Percentiles rank a stretch among this genome's conserved stretches.
These are phyloP conservation scores for Umbelopsis vinacea DNA, from an alignment of 192 early-diverging fungal genomes.

Conservation along the genomic window DNA sequence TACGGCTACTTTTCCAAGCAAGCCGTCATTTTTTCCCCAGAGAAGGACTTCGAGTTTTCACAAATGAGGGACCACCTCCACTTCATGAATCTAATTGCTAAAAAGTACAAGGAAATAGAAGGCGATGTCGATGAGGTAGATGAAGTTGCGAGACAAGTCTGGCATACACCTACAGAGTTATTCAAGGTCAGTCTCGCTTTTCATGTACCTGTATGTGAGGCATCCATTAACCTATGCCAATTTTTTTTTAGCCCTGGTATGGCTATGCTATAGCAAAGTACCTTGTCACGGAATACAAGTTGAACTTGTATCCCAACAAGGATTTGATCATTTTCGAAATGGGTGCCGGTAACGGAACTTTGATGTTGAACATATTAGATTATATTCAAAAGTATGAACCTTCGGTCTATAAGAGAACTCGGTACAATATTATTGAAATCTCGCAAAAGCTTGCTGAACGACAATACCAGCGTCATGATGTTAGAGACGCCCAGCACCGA, in stretches of 20 bases:
- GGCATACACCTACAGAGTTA: constrained; percentile 98
- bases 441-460: constrained; percentile 77
- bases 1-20: constrained; percentile 99
- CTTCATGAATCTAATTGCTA: constrained; percentile 73
- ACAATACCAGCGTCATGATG: constrained; percentile 60
- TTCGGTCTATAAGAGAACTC: constrained; percentile 74
- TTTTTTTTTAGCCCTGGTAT: constrained; percentile 85
- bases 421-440: constrained; percentile 95
- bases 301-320: constrained; percentile 57
- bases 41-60: constrained; percentile 65
- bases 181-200: constrained; percentile 66
- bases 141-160: constrained; percentile 84
- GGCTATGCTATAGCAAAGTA: constrained; percentile 91
- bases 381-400: constrained; percentile 80
- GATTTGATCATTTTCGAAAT: constrained; percentile 92
- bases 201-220: neutral
- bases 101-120: constrained; percentile 82
- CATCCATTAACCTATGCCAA: neutral
- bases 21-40: constrained; percentile 79
- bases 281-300: constrained; percentile 78
- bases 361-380: constrained; percentile 93
- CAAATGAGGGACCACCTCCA: constrained; percentile 70
- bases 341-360: constrained; percentile 95
- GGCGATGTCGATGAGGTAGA: constrained; percentile 74
- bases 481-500: constrained; percentile 38